Evolutionary conservation across 352 stramenopile genomes (phyloP), one percentile per base, ranked within the genome.

Genomic region (Phytophthora capsici): DNA sequence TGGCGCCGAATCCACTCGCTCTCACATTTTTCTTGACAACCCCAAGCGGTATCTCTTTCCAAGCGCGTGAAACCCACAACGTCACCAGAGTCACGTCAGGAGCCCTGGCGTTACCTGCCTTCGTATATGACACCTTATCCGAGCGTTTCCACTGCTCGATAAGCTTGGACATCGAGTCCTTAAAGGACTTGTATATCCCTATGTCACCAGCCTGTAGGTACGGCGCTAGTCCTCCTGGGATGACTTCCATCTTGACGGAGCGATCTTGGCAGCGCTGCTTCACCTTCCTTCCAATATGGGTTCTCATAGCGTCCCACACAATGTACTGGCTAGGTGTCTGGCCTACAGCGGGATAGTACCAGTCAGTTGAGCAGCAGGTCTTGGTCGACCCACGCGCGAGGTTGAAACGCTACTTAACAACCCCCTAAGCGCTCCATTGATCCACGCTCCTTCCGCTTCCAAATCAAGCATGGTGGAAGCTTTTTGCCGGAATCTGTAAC

Each of bases 301-400:
- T 17, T 8, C 13, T 6, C 37, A 44, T 23, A 9, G 14, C 20
- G 37, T 44, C 37, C 37, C 37, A 23, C 4, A 44, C 37, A 10
- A 36, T 6, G 12, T 36, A 36, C 30, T 36, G 7, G 12, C 30
- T 10, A 36, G n/a, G n/a, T n/a, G n/a, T n/a, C n/a, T n/a, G n/a
- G n/a, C n/a, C 30, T 10, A 36, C 30, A 36, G 30, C 12, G n/a
- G n/a, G n/a, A n/a, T n/a, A n/a, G n/a, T n/a, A n/a, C n/a, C n/a
- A 36, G 30, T 36, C 30, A 36, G 30, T 36, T 36, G 12, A 36
- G n/a, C n/a, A 36, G 30, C 30, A 19, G 17, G 41, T 43, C 47
- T 55, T 69, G 25, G 40, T 49, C 38, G 5, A 63, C 45, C 48
- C 60, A 46, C 43, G 60, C 23, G 46, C 60, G 50, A 16, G 46